phyloP scores from a whole-genome alignment of 345 rosid species.

The Gossypium ekmanianum region DNA sequence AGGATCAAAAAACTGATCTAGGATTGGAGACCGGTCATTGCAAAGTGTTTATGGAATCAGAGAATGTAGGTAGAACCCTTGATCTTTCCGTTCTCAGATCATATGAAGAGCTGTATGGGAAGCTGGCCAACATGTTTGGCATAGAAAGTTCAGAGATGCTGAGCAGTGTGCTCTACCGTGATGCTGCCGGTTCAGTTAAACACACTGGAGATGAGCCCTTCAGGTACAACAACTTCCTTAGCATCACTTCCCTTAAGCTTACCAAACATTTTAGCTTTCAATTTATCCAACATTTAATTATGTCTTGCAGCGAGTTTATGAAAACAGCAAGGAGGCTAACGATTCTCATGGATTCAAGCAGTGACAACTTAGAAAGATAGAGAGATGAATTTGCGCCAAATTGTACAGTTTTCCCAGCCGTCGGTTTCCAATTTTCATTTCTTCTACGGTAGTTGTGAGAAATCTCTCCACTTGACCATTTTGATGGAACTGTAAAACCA shows the following conservation, averaged over 20 bases:
- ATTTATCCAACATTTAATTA: background rate
- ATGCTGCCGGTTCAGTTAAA: constrained; percentile 59
- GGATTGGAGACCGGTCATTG: constrained; percentile 65
- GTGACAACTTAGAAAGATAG: constrained; percentile 51
- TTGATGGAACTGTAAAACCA: constrained; percentile 22
- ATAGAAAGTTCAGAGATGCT: constrained; percentile 59
- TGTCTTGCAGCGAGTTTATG: constrained; percentile 65
- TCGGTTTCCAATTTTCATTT: constrained; percentile 9
- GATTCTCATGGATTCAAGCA: constrained; percentile 63
- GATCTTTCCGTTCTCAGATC: constrained; percentile 72
- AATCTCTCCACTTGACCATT: constrained; percentile 22
- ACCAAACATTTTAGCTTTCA: background rate
- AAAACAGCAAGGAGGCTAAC: constrained; percentile 82
- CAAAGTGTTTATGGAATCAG: constrained; percentile 87
- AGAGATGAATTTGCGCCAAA: constrained; percentile 11
- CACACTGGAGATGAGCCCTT: constrained; percentile 83
- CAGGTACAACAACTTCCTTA: constrained; percentile 44
- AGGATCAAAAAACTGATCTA: constrained; percentile 33
- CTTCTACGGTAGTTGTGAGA: constrained; percentile 14
- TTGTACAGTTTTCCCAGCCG: constrained; percentile 38
- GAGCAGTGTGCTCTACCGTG: constrained; percentile 59
- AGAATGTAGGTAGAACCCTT: constrained; percentile 76
- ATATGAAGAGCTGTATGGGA: constrained; percentile 64
- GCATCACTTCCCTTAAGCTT: background rate
- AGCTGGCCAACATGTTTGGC: constrained; percentile 74